Percentiles rank a stretch among this genome's conserved stretches.
These are phyloP conservation scores for Acanthamoeba lenticulata DNA, from an alignment of 208 protist genomes.

Conservation along the genomic window DNA sequence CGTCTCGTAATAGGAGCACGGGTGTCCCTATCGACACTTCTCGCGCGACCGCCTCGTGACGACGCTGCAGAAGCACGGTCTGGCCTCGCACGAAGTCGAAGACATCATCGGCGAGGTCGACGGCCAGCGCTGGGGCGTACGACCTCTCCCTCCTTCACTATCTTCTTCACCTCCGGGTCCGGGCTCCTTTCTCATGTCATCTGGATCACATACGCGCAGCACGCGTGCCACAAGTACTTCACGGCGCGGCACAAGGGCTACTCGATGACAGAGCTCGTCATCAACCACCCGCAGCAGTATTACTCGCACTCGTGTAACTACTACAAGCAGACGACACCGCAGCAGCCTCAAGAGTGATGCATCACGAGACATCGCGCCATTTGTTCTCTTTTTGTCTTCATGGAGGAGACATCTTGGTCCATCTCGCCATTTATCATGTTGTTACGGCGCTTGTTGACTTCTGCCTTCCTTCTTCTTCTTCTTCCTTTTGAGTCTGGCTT, in stretches of 20 bases:
- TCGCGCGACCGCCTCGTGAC: background rate
- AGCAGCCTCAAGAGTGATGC: too few relatives aligned
- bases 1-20: slow-evolving; percentile 28
- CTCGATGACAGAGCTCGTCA: slow-evolving; percentile 11
- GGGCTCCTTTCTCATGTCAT: too few relatives aligned
- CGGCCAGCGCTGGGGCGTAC: background rate
- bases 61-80: background rate
- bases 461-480: too few relatives aligned
- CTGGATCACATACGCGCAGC: too few relatives aligned
- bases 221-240: slow-evolving; percentile 29
- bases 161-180: too few relatives aligned
- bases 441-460: too few relatives aligned
- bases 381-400: too few relatives aligned
- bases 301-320: background rate
- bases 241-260: slow-evolving; percentile 18
- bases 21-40: slow-evolving; percentile 39
- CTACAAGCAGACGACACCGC: background rate
- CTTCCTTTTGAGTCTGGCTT: too few relatives aligned
- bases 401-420: too few relatives aligned
- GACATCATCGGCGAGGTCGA: slow-evolving; percentile 21
- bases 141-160: background rate
- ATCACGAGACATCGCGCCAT: too few relatives aligned
- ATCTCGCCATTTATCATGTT: too few relatives aligned
- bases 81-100: background rate
- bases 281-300: slow-evolving; percentile 53